Conservation (phyloP, 768 basidiomycete species). For the Trametes sanguinea region DNA sequence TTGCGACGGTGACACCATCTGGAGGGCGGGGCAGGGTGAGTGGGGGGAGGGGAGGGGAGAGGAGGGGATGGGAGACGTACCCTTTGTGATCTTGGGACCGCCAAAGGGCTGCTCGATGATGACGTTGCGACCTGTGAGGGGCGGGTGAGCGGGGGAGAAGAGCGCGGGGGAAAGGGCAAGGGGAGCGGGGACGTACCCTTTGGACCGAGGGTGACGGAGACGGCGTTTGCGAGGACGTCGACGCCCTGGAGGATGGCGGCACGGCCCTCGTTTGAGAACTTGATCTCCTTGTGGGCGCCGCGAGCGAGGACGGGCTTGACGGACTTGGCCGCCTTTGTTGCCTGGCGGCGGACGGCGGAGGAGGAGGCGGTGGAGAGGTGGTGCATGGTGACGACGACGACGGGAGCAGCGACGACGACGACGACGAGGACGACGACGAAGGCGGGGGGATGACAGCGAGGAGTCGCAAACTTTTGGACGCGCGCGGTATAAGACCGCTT, state of each 20-base stretch:
- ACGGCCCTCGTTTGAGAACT: slow-evolving; percentile 94
- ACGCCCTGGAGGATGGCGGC: slow-evolving; percentile 94
- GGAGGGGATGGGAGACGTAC: slow-evolving; percentile 42
- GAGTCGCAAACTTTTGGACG: slow-evolving; percentile 10
- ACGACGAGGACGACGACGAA: slow-evolving; percentile 18
- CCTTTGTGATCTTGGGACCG: slow-evolving; percentile 95
- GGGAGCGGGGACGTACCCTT: slow-evolving; percentile 59
- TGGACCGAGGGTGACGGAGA: slow-evolving; percentile 93
- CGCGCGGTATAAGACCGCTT: slow-evolving; percentile 30
- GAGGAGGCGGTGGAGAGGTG: slow-evolving; percentile 68
- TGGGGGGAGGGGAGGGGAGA: not conserved
- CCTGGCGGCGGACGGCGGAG: slow-evolving; percentile 66
- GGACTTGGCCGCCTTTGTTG: slow-evolving; percentile 59
- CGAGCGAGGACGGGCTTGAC: slow-evolving; percentile 57
- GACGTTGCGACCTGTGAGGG: slow-evolving; percentile 80
- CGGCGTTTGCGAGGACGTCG: slow-evolving; percentile 95
- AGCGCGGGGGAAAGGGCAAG: not conserved
- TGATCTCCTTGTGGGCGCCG: slow-evolving; percentile 93
- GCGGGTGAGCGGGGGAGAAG: slow-evolving; percentile 19
- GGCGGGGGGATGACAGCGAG: slow-evolving; percentile 22
- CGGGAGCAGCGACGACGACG: slow-evolving; percentile 12
- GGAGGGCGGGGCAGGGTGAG: not conserved
- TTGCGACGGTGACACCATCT: slow-evolving; percentile 99
- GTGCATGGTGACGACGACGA: slow-evolving; percentile 54
- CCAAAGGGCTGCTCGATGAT: slow-evolving; percentile 95